These are phyloP conservation scores for Eutrema japonicum DNA, from an alignment of 345 rosid genomes.

Conservation along the genomic window DNA sequence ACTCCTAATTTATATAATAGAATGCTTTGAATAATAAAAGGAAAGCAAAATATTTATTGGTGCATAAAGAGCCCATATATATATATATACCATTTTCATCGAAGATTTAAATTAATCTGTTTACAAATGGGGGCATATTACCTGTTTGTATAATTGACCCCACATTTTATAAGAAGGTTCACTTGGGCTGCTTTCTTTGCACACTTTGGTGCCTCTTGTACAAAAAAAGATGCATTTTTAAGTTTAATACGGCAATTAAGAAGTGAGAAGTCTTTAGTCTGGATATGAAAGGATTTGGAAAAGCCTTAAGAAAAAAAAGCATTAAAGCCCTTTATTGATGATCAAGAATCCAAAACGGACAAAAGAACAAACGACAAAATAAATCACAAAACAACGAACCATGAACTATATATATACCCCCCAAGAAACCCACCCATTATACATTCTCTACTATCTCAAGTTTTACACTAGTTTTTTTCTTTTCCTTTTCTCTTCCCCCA, in stretches of 20 bases:
- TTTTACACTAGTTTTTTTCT: constrained; percentile 26
- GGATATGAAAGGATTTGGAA: not conserved
- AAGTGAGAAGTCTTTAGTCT: constrained; percentile 1
- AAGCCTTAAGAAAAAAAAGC: not conserved
- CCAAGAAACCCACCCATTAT: constrained; percentile 33
- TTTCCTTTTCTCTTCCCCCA: not conserved
- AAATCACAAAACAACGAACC: constrained; percentile 41
- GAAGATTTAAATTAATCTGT: no score
- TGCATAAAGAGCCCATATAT: no score
- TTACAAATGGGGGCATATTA: no score
- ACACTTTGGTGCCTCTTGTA: not conserved
- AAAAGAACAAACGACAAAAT: constrained; percentile 39
- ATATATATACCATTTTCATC: no score
- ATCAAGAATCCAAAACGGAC: constrained; percentile 35
- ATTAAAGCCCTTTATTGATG: constrained; percentile 25
- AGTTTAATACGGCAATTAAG: not conserved
- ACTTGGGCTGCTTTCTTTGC: not conserved
- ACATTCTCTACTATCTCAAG: constrained; percentile 39
- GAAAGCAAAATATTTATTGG: no score
- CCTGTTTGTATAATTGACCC: no score
- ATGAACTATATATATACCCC: constrained; percentile 22
- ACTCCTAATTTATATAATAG: no score
- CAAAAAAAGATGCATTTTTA: not conserved
- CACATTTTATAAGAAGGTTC: not conserved
- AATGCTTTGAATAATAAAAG: no score